Evolutionary conservation across 345 rosid genomes (phyloP), one percentile per base, ranked within the genome.

Genomic region (Populus alba): DNA sequence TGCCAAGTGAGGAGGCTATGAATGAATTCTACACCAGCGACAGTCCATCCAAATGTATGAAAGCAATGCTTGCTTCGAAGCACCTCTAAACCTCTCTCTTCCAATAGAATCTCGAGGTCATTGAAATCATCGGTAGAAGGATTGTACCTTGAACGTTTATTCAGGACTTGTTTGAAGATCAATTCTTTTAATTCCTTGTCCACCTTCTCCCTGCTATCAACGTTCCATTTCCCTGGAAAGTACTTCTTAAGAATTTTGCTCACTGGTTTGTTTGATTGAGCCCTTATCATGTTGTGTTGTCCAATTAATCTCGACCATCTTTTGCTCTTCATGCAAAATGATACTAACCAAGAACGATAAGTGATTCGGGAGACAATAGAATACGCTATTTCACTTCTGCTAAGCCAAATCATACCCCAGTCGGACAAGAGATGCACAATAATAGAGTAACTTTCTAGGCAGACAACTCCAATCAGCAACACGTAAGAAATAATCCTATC

Each of bases 271-370:
- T 17, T 49, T 15, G 20, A 49, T 17, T 15, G 55, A 2, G 20
- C 7, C 6, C 55, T 49, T 45, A 13, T 45, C 17, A 45, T 10
- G 45, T 41, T 41, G 45, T 41, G 51, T 0, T 45, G 17, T 45
- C 15, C 51, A 3, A 45, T 13, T 3, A 0, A 45, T 45, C 17
- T 45, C 3, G 51, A 45, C 17, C 51, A 45, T 45, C 51, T 45
- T 13, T 13, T 13, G 4, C 17, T 12, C 15, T 45, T 45, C 51
- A 3, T 45, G 17, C 5, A 13, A 3, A 3, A 13, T 45, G 51
- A 45, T 45, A 45, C 17, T 45, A 45, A 4, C 0, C 5, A 1
- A 12, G 17, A 45, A 45, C 0, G 16, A 45, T 1, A 0, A 0
- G 0, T 45, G 51, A 45, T 45, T 13, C 51, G 1, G 17, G 15